Percentiles rank a stretch among this genome's conserved stretches.
Evolutionary conservation across 2,329 filamentous ascomycete species (phyloP).

Genomic region (Cordyceps militaris): DNA sequence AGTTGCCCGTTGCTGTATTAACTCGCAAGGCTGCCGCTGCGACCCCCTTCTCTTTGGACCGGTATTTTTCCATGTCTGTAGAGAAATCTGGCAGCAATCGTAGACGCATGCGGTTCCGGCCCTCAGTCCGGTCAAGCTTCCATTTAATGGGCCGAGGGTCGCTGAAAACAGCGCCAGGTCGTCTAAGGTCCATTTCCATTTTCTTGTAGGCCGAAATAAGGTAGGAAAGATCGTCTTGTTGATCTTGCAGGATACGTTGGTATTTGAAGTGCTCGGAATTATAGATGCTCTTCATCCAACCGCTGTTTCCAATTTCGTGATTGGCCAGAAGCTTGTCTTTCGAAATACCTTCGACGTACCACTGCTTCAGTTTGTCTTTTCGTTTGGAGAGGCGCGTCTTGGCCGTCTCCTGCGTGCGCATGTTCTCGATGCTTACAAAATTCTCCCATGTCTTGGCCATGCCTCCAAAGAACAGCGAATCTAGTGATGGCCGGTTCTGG

Average conservation of each 20-base stretch:
- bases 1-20: slow-evolving; percentile 21
- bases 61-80: slow-evolving; percentile 63
- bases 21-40: slow-evolving; percentile 34
- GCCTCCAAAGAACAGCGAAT: slow-evolving; percentile 73
- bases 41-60: slow-evolving; percentile 68
- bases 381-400: slow-evolving; percentile 64
- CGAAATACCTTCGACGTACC: slow-evolving; percentile 63
- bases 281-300: slow-evolving; percentile 95
- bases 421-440: slow-evolving; percentile 78
- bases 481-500: slow-evolving; percentile 68
- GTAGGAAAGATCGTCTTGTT: slow-evolving; percentile 81
- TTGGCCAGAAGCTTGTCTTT: slow-evolving; percentile 66
- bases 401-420: slow-evolving; percentile 68
- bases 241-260: slow-evolving; percentile 81
- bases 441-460: slow-evolving; percentile 82
- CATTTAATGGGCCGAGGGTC: slow-evolving; percentile 62
- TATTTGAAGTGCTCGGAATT: slow-evolving; percentile 87
- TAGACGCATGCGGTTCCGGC: slow-evolving; percentile 88
- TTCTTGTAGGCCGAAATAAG: slow-evolving; percentile 68
- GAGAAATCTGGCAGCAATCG: slow-evolving; percentile 74
- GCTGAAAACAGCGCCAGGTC: slow-evolving; percentile 75
- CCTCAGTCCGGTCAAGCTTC: slow-evolving; percentile 93
- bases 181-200: slow-evolving; percentile 69
- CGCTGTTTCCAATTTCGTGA: slow-evolving; percentile 80
- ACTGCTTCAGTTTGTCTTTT: slow-evolving; percentile 73